Percentiles rank a stretch among this genome's conserved stretches.
Evolutionary conservation across 164 flowering plant species (phyloP).

Genomic region (Amborella trichopoda): DNA sequence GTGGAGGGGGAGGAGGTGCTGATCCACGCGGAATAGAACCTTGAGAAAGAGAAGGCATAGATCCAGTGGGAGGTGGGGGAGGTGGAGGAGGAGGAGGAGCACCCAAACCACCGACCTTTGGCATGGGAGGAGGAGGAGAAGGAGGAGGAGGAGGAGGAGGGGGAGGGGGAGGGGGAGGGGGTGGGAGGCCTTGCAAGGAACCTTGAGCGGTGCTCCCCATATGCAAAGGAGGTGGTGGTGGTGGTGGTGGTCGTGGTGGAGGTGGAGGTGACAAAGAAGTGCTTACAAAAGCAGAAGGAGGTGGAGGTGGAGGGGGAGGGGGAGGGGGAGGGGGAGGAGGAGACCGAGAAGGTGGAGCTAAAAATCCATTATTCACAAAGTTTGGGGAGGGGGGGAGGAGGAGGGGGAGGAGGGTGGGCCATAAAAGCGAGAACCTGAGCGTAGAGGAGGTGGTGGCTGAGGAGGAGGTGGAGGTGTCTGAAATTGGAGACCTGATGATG

Average conservation of each 20-base stretch:
- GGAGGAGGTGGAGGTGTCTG: not conserved
- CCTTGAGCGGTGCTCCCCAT: not conserved
- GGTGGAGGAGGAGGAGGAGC: slow-evolving; percentile 13
- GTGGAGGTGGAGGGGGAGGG: not conserved
- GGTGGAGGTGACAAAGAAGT: not conserved
- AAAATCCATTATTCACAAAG: no score
- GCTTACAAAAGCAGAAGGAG: not conserved
- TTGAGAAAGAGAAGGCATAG: not conserved
- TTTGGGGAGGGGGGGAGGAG: slow-evolving; percentile 9
- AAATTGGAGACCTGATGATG: not conserved
- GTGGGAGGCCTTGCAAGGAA: slow-evolving; percentile 6
- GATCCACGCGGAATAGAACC: no score
- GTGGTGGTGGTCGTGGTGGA: not conserved
- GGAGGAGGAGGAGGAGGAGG: not conserved
- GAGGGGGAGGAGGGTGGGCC: not conserved
- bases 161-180: not conserved
- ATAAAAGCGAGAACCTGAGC: not conserved
- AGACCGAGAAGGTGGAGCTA: slow-evolving; percentile 1
- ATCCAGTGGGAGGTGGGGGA: not conserved
- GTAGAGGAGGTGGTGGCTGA: not conserved
- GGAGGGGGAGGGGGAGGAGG: slow-evolving; percentile 1
- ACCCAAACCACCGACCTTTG: no score
- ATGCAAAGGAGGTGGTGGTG: slow-evolving; percentile 12
- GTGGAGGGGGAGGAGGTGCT: slow-evolving; percentile 10
- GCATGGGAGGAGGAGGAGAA: slow-evolving; percentile 6